Base-by-base conservation (phyloP, 2,329 filamentous ascomycete species). In the Trichoderma atrobrunneum region DNA sequence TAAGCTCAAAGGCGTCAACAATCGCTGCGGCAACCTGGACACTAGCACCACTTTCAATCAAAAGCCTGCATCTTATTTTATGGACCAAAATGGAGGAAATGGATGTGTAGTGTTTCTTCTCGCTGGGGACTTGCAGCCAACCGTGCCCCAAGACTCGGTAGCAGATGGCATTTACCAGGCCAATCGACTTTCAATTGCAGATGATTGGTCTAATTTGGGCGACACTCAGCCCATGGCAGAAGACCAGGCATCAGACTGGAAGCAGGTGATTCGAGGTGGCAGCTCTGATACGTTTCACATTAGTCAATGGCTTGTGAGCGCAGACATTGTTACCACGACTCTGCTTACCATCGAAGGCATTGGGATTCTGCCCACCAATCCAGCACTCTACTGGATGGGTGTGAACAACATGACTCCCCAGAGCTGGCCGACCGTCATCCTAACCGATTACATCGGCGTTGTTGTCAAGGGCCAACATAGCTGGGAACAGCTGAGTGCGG, bases 1-100 rank as follows among this genome's bases (percentile, higher is more conserved):
- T 69, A 80, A 82, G 71, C 78, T 87, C 3, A 80, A 77, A 54
- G 76, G 76, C 5, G 77, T 86, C 66, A 81, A 83, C 61, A 83
- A 85, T 73, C 83, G 84, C 18, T 81, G 80, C 69, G 74, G 73
- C n/a, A 76, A 78, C 30, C 73, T 78, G 39, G 75, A 75, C 70
- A 75, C 62, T 7, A 62, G 56, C 14, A 73, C 72, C 48, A 73
- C 73, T n/a, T 76, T 80, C 69, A 74, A 78, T 63, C 75, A 77
- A 67, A 76, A 78, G 5, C 74, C 71, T 1, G 76, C 77, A 5
- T 75, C 74, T 1, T 78, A 78, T 57, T 78, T 80, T 26, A 79
- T 81, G 78, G 76, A 78, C 68, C 76, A 64, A 4, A 81, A 81
- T 62, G 72, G 66, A 7, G 79, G 79, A n/a, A 76, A 72, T 1